Percentiles rank a stretch among this genome's conserved stretches.
Conservation (phyloP, 1,284 basidiomycete genomes). For the Bondarzewia mesenterica region DNA sequence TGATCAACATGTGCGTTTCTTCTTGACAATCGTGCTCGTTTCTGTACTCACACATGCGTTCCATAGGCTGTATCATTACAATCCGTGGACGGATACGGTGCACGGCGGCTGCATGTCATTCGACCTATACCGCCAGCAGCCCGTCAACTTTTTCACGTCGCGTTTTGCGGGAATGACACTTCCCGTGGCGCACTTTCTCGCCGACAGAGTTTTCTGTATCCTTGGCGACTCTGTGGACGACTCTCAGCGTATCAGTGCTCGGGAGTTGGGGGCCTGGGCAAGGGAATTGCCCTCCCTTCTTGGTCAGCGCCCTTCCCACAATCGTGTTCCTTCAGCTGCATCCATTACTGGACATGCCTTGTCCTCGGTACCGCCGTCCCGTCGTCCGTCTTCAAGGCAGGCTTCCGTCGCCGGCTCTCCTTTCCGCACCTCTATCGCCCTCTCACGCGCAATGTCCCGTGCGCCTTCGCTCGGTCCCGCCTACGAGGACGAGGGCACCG, state of each 20-base stretch:
- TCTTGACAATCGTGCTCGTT: conserved; percentile 2
- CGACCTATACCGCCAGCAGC: conserved; percentile 72
- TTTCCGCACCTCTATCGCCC: conserved; percentile 39
- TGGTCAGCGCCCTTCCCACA: conserved; percentile 21
- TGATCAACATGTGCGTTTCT: conserved; percentile 84
- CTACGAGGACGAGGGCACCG: conserved; percentile 32
- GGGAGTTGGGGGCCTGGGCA: conserved; percentile 84
- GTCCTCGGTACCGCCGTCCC: conserved; percentile 54
- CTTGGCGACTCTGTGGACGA: conserved; percentile 52
- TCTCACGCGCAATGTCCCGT: conserved; percentile 48
- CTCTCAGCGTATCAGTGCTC: conserved; percentile 63
- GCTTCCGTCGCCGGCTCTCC: conserved; percentile 32
- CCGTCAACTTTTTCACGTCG: conserved; percentile 79
- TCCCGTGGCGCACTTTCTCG: conserved; percentile 81
- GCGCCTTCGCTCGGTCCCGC: conserved; percentile 52
- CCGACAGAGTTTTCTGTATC: conserved; percentile 82
- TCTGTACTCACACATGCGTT: conserved; percentile 5
- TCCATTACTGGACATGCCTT: conserved; percentile 54
- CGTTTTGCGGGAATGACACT: conserved; percentile 91
- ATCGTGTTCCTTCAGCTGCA: conserved; percentile 30
- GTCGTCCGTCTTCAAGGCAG: conserved; percentile 58
- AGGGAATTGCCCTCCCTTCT: conserved; percentile 72
- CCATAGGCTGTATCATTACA: conserved; percentile 88
- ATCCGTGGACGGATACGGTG: conserved; percentile 95
- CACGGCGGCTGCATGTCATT: conserved; percentile 77